Conservation (phyloP, 1,284 basidiomycete species). For the Leccinum insolens region DNA sequence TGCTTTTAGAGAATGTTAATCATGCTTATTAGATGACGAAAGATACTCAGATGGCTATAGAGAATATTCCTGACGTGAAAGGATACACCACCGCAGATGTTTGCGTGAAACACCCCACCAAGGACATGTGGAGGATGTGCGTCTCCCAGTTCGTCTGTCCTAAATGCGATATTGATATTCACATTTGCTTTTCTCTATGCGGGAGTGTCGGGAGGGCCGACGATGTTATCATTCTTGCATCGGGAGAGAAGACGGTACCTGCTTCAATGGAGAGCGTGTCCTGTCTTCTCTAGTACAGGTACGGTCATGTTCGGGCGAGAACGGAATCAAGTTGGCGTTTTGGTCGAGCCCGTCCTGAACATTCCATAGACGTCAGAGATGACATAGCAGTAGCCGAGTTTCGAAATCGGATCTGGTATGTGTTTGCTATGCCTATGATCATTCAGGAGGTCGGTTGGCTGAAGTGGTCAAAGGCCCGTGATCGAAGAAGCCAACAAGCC, state of each 20-base stretch:
- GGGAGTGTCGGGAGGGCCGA: background rate
- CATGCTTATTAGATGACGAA: conserved; percentile 19
- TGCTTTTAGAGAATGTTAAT: background rate
- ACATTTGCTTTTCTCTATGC: background rate
- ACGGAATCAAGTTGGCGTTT: background rate
- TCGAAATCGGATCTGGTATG: conserved; percentile 1
- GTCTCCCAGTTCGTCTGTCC: too few species aligned
- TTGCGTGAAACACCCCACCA: conserved; percentile 24
- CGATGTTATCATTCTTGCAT: background rate
- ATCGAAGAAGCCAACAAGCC: background rate
- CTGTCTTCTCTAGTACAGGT: background rate
- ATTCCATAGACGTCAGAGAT: background rate
- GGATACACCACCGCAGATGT: conserved; percentile 27
- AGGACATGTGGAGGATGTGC: conserved; percentile 24
- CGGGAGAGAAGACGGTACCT: conserved; percentile 2
- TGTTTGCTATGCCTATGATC: background rate
- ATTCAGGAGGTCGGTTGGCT: background rate
- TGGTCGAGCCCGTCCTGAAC: background rate
- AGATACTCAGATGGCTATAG: conserved; percentile 20
- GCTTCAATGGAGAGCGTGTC: background rate
- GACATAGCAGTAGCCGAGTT: background rate
- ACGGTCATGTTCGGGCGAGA: conserved; percentile 2
- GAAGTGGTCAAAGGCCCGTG: background rate
- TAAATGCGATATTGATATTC: too few species aligned
- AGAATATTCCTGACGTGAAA: conserved; percentile 25